Conservation (phyloP, 495 filamentous ascomycete species). For the Aspergillus bertholletiae region DNA sequence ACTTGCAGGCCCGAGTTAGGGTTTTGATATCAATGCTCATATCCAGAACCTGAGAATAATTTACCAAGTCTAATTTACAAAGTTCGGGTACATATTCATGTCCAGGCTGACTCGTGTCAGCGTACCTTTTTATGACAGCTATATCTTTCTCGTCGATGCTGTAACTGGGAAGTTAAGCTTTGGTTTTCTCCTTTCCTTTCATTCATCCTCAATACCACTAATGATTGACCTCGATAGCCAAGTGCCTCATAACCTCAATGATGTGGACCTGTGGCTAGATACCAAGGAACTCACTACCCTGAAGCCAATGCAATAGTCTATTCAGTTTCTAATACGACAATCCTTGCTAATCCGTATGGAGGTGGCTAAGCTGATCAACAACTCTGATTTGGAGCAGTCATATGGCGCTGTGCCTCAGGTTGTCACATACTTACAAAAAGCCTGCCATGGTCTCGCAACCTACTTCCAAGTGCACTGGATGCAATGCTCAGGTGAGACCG, state of each 20-base stretch:
- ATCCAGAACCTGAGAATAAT: no score
- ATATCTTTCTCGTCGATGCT: no score
- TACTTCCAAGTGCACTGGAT: not conserved
- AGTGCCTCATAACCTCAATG: not conserved
- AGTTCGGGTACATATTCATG: no score
- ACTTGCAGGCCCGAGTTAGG: no score
- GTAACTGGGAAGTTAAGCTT: conserved; percentile 44
- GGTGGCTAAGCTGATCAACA: not conserved
- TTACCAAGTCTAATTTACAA: no score
- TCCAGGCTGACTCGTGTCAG: no score
- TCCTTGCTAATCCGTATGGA: not conserved
- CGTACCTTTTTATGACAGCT: no score
- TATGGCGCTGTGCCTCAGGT: not conserved
- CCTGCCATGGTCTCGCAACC: not conserved
- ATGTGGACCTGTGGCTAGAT: not conserved
- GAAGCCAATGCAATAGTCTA: not conserved
- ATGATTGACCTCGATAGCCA: not conserved
- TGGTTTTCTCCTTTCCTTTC: conserved; percentile 42
- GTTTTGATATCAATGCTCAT: no score
- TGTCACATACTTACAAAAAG: conserved; percentile 3
- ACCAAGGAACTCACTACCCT: not conserved
- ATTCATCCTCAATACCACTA: not conserved
- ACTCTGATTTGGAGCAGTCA: not conserved
- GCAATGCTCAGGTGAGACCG: conserved; percentile 12
- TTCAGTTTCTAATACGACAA: not conserved